Evolutionary conservation across 148 eudicot species (phyloP).

Genomic region (Rhododendron mucronatum): DNA sequence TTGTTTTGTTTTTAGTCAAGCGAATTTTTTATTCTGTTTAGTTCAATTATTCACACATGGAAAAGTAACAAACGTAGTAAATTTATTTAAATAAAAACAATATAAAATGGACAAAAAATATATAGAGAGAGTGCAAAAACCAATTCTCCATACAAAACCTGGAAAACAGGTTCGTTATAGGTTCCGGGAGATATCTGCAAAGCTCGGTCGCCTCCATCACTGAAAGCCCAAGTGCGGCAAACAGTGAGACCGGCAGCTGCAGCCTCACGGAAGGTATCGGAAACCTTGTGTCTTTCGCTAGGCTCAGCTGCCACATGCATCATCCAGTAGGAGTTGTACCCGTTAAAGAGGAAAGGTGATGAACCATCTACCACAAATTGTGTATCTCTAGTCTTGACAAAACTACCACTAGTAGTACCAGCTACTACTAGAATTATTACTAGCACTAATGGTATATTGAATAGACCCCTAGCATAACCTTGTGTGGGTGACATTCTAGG

Average conservation of each 20-base stretch:
- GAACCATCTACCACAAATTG: neutral
- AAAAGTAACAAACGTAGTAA: no score
- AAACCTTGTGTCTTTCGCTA: constrained; percentile 10
- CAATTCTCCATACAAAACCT: neutral
- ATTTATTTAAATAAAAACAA: neutral
- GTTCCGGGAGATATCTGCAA: constrained; percentile 21
- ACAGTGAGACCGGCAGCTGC: constrained; percentile 15
- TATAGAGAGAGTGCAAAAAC: neutral
- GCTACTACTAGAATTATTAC: neutral
- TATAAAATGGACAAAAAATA: neutral
- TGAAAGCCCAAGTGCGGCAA: constrained; percentile 26
- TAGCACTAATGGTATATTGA: neutral
- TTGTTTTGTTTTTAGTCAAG: no score
- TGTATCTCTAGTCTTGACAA: neutral
- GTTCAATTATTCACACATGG: no score
- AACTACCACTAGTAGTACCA: neutral
- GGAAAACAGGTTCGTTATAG: constrained; percentile 19
- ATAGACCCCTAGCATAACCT: neutral
- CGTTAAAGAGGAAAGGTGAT: neutral
- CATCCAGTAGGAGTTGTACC: constrained; percentile 22
- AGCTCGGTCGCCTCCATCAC: constrained; percentile 18
- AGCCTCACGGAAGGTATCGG: constrained; percentile 15
- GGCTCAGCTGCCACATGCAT: constrained; percentile 26
- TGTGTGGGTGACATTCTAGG: neutral
- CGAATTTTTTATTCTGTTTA: no score